phyloP scores from a whole-genome alignment of 495 filamentous ascomycete species.

The Pyrenopolyporus hunteri region DNA sequence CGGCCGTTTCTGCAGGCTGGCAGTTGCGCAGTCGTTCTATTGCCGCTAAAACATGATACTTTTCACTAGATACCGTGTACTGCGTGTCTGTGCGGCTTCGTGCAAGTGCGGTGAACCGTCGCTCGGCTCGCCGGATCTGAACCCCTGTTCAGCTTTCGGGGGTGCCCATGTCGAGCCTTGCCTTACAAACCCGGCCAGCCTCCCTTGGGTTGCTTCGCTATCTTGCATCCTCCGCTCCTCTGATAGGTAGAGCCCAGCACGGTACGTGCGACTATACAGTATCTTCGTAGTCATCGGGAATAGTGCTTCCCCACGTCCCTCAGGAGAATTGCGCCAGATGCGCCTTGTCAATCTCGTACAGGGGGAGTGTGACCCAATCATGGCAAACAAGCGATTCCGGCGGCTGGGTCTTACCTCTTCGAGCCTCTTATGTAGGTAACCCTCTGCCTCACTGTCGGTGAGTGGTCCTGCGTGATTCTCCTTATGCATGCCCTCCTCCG shows the following conservation, averaged over 20 bases:
- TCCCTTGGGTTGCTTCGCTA: constrained; percentile 19
- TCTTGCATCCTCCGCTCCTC: constrained; percentile 11
- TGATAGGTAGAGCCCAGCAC: constrained; percentile 12
- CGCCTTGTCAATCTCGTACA: constrained; percentile 19
- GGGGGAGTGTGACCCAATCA: constrained; percentile 25
- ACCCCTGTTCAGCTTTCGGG: constrained; percentile 24
- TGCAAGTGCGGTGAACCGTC: constrained; percentile 28
- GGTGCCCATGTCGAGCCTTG: constrained; percentile 20
- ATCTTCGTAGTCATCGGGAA: constrained; percentile 11
- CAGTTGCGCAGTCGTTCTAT: not conserved
- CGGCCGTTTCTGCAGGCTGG: constrained; percentile 22
- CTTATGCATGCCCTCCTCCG: constrained; percentile 12
- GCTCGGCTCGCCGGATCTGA: constrained; percentile 30
- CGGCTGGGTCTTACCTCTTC: constrained; percentile 18
- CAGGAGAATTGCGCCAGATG: constrained; percentile 25
- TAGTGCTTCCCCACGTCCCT: constrained; percentile 24
- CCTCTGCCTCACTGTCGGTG: constrained; percentile 35
- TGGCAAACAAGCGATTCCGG: constrained; percentile 27
- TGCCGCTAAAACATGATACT: constrained; percentile 24
- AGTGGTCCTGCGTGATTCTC: constrained; percentile 21
- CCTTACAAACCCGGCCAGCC: constrained; percentile 18
- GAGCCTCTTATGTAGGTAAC: constrained; percentile 29
- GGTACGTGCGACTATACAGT: constrained; percentile 6
- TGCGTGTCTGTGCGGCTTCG: constrained; percentile 1
- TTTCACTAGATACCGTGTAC: not conserved